Evolutionary conservation across 805 yeast species (phyloP), one percentile per base, ranked within the genome.

Genomic region (Nakazawaea sp.): DNA sequence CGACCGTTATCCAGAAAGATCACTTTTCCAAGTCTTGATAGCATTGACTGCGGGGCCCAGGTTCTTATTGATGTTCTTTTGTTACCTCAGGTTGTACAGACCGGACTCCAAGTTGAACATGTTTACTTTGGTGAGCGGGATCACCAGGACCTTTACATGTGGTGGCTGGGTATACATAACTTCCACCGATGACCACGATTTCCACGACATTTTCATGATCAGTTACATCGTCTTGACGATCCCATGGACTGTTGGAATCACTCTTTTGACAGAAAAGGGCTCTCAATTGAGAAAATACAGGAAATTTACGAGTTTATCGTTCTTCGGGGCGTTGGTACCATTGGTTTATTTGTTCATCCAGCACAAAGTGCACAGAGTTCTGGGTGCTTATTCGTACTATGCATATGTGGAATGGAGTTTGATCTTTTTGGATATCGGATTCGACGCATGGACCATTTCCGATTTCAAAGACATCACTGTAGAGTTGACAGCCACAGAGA

Each of bases 161-260:
- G 98, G 98, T 53, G 97, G 97, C 10, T 92, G 97, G 97, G 95
- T 94, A 6, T 92, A 92, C 55, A 83, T 92, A 45, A 92, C 98
- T 2, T 84, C 96, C 5, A 87, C 97, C 1, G 98, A 92, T 58
- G 96, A 92, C 56, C 97, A 90, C 50, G 96, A 90, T 59, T 78
- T 81, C 64, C 98, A 92, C 56, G 97, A 92, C 53, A 76, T 92
- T 30, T 90, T 90, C 56, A 92, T 92, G 98, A 87, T 92, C 43
- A 56, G 81, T 19, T 92, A 92, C 60, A 82, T 92, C 41, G 72
- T 88, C 2, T 67, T 90, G 43, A 89, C 97, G 2, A 66, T 90
- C 27, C 98, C 98, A 2, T 92, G 97, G 96, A 82, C 86, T 34
- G 58, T 78, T 17, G 59, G 76, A 32, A 73, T 82, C 25, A 75